phyloP scores from a whole-genome alignment of 2,329 filamentous ascomycete genomes.

The Penicillium sp. region DNA sequence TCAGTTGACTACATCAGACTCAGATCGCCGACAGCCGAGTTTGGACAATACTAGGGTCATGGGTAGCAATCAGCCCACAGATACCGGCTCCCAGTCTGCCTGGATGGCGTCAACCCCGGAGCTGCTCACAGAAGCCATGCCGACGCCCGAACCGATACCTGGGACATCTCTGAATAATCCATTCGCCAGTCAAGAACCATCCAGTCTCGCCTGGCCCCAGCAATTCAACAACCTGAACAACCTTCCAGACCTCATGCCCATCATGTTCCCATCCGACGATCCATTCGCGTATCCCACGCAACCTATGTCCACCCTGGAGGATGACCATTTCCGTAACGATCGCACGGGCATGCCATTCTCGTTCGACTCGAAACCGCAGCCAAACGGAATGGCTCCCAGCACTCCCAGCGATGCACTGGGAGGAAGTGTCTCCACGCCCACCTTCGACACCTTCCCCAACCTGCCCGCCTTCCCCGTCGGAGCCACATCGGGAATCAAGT shows the following conservation, averaged over 20 bases:
- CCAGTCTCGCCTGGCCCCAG: slow-evolving; percentile 30
- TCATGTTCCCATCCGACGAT: slow-evolving; percentile 49
- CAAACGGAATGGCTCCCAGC: slow-evolving; percentile 14
- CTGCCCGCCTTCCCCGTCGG: slow-evolving; percentile 24
- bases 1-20: slow-evolving; percentile 23
- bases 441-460: slow-evolving; percentile 27
- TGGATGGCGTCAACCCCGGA: slow-evolving; percentile 28
- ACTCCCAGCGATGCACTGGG: slow-evolving; percentile 15
- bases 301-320: slow-evolving; percentile 45
- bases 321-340: slow-evolving; percentile 38
- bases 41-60: slow-evolving; percentile 27
- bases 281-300: slow-evolving; percentile 49
- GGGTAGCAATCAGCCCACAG: slow-evolving; percentile 17
- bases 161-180: slow-evolving; percentile 19
- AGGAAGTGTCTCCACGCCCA: slow-evolving; percentile 20
- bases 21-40: slow-evolving; percentile 26
- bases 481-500: slow-evolving; percentile 19
- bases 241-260: slow-evolving; percentile 46
- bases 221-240: slow-evolving; percentile 31
- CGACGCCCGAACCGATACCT: slow-evolving; percentile 27
- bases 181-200: slow-evolving; percentile 22
- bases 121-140: slow-evolving; percentile 27
- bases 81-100: slow-evolving; percentile 20
- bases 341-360: slow-evolving; percentile 13
- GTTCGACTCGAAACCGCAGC: slow-evolving; percentile 23